Evolutionary conservation across 352 stramenopile genomes (phyloP), one percentile per base, ranked within the genome.

Genomic region (Globisporangium viniferum): DNA sequence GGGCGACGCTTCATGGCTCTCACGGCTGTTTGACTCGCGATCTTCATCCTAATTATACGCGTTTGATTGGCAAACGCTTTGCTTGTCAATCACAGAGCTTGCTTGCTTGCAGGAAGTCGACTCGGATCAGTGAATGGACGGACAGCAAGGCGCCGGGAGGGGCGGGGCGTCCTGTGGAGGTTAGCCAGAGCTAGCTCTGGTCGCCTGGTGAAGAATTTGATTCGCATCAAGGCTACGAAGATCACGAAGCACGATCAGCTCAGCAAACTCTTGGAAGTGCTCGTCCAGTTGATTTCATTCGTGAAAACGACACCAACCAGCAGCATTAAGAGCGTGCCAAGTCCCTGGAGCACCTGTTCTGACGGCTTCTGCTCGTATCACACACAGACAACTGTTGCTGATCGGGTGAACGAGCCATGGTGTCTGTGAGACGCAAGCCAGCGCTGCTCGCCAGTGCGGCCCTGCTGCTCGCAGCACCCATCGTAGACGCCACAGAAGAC

Each of bases 281-380:
- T 59, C 29, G 29, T 24, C 39, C 55, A 60, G 18, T 12, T 10
- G 9, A 29, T 6, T 31, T 44, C 55, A 60, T 60, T 46, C 31
- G 55, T 44, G 55, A 46, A 60, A 60, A 27, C 31, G 29, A 60
- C 29, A 44, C 7, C 31, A 60, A 44, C 29, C 55, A 60, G 55
- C 55, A 33, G 7, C 8, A 41, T 60, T 15, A 24, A 48, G 39
- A 6, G 46, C 24, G 6, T 18, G 18, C 33, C 31, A 44, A 44
- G 20, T 27, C 31, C 15, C 39, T n/a, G 15, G 14, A 20, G 12
- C 6, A 5, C 39, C 12, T 48, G 4, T 48, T 48, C 14, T 48
- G 39, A 20, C 39, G 15, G 4, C 39, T 48, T 44, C 36, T 44
- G 2, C 36, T 44, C 36, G 36, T 9, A 44, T 44, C 36, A 15